These are phyloP conservation scores for Ochromonadaceae sp. DNA, from an alignment of 352 stramenopile species.

Conservation along the genomic window DNA sequence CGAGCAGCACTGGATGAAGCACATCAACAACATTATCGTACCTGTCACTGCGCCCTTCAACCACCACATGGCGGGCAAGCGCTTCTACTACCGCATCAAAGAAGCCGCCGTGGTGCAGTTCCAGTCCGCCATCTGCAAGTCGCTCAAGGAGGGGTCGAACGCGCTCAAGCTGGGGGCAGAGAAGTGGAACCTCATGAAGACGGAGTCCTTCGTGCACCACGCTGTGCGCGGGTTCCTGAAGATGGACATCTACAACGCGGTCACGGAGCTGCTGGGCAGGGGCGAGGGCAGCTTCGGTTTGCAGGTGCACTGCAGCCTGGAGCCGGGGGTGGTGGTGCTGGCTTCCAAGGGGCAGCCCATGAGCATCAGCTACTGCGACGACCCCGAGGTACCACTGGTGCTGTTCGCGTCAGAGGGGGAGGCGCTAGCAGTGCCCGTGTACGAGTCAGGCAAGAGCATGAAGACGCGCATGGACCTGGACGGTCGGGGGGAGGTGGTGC, in stretches of 20 bases:
- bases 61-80: too few species aligned
- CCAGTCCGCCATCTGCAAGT: neutral
- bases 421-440: conserved; percentile 9
- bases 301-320: conserved; percentile 16
- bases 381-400: neutral
- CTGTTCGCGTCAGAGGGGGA: conserved; percentile 20
- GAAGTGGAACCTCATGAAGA: neutral
- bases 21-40: conserved; percentile 14
- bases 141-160: neutral
- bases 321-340: conserved; percentile 26
- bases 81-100: neutral
- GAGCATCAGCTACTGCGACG: conserved; percentile 17
- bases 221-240: conserved; percentile 15
- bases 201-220: conserved; percentile 14
- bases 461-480: conserved; percentile 5
- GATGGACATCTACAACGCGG: conserved; percentile 17
- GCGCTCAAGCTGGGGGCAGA: neutral
- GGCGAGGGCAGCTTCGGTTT: conserved; percentile 25
- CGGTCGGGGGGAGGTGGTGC: conserved; percentile 17
- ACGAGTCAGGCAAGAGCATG: neutral
- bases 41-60: too few species aligned
- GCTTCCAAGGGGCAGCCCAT: conserved; percentile 29
- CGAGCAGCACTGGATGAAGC: neutral
- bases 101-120: neutral
- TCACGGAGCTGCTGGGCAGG: conserved; percentile 21